A percentile compares a stretch with the other conserved stretches of the same genome.
Evolutionary conservation across 2,329 filamentous ascomycete genomes (phyloP).

Genomic region (Pestalotiopsis sp.): DNA sequence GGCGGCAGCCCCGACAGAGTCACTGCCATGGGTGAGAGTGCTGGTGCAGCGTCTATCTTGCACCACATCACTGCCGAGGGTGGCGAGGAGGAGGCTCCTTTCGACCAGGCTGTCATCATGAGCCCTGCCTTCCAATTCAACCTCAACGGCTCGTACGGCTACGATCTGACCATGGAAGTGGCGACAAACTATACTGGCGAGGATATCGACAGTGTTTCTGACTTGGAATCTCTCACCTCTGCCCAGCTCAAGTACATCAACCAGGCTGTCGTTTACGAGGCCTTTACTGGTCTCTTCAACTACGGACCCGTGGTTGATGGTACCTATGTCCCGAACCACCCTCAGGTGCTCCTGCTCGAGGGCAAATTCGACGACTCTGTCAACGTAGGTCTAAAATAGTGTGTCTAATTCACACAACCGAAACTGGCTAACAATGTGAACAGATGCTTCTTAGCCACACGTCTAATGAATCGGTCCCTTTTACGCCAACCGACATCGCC

Average conservation of each 20-base stretch:
- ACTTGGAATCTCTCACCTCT: not conserved
- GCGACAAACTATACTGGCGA: constrained; percentile 16
- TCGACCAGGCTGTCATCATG: constrained; percentile 24
- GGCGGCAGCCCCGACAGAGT: constrained; percentile 38
- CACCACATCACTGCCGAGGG: constrained; percentile 49
- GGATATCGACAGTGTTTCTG: constrained; percentile 13
- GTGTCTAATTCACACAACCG: no score
- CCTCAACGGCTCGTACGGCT: constrained; percentile 19
- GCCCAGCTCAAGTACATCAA: constrained; percentile 14
- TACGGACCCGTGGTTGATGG: constrained; percentile 12
- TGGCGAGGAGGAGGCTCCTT: constrained; percentile 29
- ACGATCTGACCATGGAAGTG: constrained; percentile 20
- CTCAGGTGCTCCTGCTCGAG: constrained; percentile 8
- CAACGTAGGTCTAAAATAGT: constrained; percentile 6
- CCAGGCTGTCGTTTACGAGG: constrained; percentile 7
- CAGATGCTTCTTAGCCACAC: constrained; percentile 35
- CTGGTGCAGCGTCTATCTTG: constrained; percentile 51
- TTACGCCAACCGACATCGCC: constrained; percentile 43
- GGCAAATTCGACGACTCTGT: constrained; percentile 11
- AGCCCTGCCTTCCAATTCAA: constrained; percentile 29
- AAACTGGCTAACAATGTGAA: not conserved
- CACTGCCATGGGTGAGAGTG: constrained; percentile 52
- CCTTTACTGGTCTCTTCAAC: constrained; percentile 9
- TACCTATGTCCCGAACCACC: constrained; percentile 12
- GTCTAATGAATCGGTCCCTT: constrained; percentile 49